Evolutionary conservation across 164 flowering plant species (phyloP), one percentile per base, ranked within the genome.

Genomic region (Chloranthus sessilifolius): DNA sequence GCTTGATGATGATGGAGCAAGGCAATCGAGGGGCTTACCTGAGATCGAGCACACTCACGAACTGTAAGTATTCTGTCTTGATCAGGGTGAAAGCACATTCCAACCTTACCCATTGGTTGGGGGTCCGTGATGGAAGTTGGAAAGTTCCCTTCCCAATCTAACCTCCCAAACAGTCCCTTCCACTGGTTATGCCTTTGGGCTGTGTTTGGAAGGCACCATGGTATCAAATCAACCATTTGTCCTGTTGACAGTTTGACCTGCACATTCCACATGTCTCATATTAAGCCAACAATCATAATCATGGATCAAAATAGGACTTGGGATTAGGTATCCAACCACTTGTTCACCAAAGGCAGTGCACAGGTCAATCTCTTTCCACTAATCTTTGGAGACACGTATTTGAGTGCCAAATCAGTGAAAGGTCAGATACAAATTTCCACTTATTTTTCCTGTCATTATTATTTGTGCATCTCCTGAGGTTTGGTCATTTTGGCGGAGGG

Each of bases 71-170:
- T 87, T 56, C 98, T 69, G 59, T 90, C 95, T 65, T 90, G 96
- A 1, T 87, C 95, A 23, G 98, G 98, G 56, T 90, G 95, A 64
- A 90, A 87, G 47, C 95, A 90, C 95, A 87, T 90, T 23, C 97
- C 95, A 24, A 87, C 95, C 66, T 87, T 90, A 2, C 98, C 98
- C 98, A 90, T 90, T 10, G 95, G 92, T 50, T 90, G 98, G 17
- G 98, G 98, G 37, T 90, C 98, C 2, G 96, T 90, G 29, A 85
- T 71, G 19, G 96, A 87, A 53, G 95, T 91, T 7, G 96, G 96
- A 46, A 91, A 91, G 65, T 91, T 88, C 1, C 98, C 98, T 55
- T 85, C 85, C 98, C 98, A 91, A 44, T 87, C 96, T 66, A 91
- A 64, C 69, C 98, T 76, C 33, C 98, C 98, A 68, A 82, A 88